These are phyloP conservation scores for Kazachstania sp. DNA, from an alignment of 1,139 yeast species.

Conservation along the genomic window DNA sequence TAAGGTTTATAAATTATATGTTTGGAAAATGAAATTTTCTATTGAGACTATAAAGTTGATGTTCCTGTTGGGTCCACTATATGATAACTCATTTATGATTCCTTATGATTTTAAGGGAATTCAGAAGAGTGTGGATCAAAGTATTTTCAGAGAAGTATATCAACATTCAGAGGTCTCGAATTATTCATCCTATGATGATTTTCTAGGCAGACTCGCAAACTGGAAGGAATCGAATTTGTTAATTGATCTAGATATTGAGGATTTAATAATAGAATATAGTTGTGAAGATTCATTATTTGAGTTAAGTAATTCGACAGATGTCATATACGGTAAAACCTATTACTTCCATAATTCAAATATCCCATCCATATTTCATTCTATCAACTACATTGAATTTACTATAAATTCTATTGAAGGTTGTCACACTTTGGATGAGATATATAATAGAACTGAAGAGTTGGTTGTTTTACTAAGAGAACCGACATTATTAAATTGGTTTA, in stretches of 20 bases:
- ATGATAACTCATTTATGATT: constrained; percentile 6
- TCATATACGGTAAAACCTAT: constrained; percentile 14
- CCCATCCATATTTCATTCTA: constrained; percentile 14
- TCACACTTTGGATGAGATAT: constrained; percentile 9
- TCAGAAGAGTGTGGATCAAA: not conserved
- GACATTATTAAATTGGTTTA: constrained; percentile 13
- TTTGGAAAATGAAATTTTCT: constrained; percentile 8
- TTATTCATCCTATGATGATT: not conserved
- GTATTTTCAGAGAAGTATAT: constrained; percentile 1
- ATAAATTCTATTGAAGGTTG: constrained; percentile 10
- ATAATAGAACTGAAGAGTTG: constrained; percentile 14
- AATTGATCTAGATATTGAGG: constrained; percentile 4
- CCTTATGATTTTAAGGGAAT: constrained; percentile 2
- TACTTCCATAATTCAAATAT: constrained; percentile 15
- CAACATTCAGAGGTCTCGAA: not conserved
- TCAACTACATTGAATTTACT: constrained; percentile 14
- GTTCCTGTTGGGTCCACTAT: constrained; percentile 7
- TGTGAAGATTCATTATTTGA: constrained; percentile 1
- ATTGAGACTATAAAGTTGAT: constrained; percentile 8
- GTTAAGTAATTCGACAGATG: constrained; percentile 2
- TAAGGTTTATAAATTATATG: constrained; percentile 16
- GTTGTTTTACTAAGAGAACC: constrained; percentile 14
- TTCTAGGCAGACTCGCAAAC: not conserved
- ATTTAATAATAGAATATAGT: constrained; percentile 3
- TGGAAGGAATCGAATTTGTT: constrained; percentile 3